Evolutionary conservation across 1,284 basidiomycete genomes (phyloP).

Genomic region (Sporisorium scitamineum): DNA sequence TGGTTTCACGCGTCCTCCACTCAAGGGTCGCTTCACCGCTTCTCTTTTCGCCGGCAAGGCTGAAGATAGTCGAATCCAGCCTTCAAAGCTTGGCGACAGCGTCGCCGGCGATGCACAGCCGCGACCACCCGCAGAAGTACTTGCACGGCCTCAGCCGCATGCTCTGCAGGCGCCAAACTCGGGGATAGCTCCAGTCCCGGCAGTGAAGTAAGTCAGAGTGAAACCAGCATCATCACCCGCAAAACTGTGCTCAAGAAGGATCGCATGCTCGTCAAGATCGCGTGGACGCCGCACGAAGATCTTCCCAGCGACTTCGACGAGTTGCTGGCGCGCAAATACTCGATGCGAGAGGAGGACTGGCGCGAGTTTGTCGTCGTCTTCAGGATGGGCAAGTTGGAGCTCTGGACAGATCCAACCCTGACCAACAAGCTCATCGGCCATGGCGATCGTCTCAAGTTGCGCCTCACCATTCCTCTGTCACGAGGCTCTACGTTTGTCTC

Average conservation of each 20-base stretch:
- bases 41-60: slow-evolving; percentile 44
- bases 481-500: slow-evolving; percentile 76
- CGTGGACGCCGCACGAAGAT: slow-evolving; percentile 74
- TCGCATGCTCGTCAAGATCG: slow-evolving; percentile 83
- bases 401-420: slow-evolving; percentile 78
- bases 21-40: slow-evolving; percentile 33
- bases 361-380: slow-evolving; percentile 83
- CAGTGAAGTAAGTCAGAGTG: slow-evolving; percentile 15
- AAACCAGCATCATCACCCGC: slow-evolving; percentile 40
- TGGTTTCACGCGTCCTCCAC: slow-evolving; percentile 14
- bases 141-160: slow-evolving; percentile 50
- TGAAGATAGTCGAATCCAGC: background rate
- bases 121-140: slow-evolving; percentile 55
- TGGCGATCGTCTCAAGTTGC: slow-evolving; percentile 72
- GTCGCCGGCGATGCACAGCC: slow-evolving; percentile 52
- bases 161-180: slow-evolving; percentile 1
- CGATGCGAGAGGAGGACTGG: slow-evolving; percentile 79
- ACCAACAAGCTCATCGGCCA: slow-evolving; percentile 51
- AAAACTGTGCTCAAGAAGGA: slow-evolving; percentile 73
- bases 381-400: slow-evolving; percentile 79
- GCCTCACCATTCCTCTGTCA: slow-evolving; percentile 79
- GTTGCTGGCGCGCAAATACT: slow-evolving; percentile 72
- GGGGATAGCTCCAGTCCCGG: slow-evolving; percentile 2
- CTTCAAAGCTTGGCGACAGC: background rate
- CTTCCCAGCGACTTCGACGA: slow-evolving; percentile 78